phyloP scores from a whole-genome alignment of 306 rosid species.

The Lathyrus sativus region DNA sequence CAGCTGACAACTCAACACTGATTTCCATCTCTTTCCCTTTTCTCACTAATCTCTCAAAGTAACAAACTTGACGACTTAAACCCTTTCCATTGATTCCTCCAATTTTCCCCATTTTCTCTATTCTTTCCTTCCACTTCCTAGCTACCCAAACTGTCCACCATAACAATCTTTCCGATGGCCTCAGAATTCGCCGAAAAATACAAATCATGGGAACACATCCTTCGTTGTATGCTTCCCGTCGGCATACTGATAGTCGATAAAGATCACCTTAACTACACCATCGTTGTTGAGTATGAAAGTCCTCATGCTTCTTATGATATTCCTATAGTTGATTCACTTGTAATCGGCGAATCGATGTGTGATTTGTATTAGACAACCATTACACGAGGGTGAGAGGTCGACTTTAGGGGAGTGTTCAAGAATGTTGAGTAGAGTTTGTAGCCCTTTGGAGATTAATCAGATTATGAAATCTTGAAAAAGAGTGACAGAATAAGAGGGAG shows the following conservation, averaged over 20 bases:
- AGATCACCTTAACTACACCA: slow-evolving; percentile 81
- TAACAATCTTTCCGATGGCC: slow-evolving; percentile 45
- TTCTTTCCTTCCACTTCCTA: slow-evolving; percentile 39
- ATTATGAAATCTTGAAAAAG: slow-evolving; percentile 86
- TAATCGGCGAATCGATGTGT: slow-evolving; percentile 66
- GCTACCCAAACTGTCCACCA: slow-evolving; percentile 39
- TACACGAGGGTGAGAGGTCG: slow-evolving; percentile 68
- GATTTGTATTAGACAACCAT: slow-evolving; percentile 73
- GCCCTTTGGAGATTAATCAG: slow-evolving; percentile 85
- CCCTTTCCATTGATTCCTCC: slow-evolving; percentile 38
- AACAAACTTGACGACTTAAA: background rate
- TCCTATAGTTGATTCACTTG: slow-evolving; percentile 74
- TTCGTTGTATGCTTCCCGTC: slow-evolving; percentile 75
- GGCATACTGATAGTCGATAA: slow-evolving; percentile 86
- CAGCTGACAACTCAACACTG: slow-evolving; percentile 42
- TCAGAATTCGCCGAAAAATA: slow-evolving; percentile 52
- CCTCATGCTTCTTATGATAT: slow-evolving; percentile 70
- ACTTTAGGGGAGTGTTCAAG: slow-evolving; percentile 72
- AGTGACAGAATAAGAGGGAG: no score
- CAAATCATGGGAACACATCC: slow-evolving; percentile 59
- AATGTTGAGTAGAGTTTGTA: slow-evolving; percentile 69
- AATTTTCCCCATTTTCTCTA: slow-evolving; percentile 10
- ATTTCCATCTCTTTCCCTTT: slow-evolving; percentile 1
- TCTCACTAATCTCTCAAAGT: background rate
- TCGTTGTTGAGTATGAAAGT: slow-evolving; percentile 73